Evolutionary conservation across 1,139 yeast genomes (phyloP).

Genomic region (Suhomyces guaymorum): DNA sequence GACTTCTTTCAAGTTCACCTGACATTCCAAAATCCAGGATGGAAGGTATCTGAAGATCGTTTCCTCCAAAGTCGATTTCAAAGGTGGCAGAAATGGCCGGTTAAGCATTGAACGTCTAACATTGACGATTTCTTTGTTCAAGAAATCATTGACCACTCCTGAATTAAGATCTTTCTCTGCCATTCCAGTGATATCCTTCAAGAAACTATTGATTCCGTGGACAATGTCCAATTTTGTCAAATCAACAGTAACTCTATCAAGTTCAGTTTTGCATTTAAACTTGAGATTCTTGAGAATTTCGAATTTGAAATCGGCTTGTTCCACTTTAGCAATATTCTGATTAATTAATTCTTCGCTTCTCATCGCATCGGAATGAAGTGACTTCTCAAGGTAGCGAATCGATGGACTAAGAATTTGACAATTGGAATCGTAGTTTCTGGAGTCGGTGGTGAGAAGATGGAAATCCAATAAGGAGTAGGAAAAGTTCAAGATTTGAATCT

Average conservation of each 20-base stretch:
- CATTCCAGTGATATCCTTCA: constrained; percentile 29
- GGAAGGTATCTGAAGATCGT: constrained; percentile 46
- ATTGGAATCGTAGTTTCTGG: constrained; percentile 38
- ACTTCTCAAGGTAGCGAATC: constrained; percentile 33
- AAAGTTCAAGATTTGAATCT: constrained; percentile 33
- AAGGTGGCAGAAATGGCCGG: neutral
- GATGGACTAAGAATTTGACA: constrained; percentile 40
- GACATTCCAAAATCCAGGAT: constrained; percentile 43
- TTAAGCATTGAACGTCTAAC: constrained; percentile 6
- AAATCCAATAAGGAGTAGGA: constrained; percentile 43
- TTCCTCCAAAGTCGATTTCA: constrained; percentile 13
- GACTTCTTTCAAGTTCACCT: constrained; percentile 32
- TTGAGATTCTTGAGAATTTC: constrained; percentile 35
- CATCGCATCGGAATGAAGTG: constrained; percentile 4
- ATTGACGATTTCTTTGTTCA: constrained; percentile 29
- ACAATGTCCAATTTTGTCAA: constrained; percentile 34
- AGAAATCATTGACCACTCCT: constrained; percentile 33
- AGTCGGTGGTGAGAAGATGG: constrained; percentile 36
- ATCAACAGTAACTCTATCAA: constrained; percentile 27
- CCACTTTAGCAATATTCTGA: constrained; percentile 22
- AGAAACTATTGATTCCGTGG: constrained; percentile 33
- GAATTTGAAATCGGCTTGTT: constrained; percentile 26
- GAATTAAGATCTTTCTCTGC: constrained; percentile 29
- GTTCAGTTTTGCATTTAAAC: constrained; percentile 24
- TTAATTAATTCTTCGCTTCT: constrained; percentile 5